Evolutionary conservation across 148 eudicot species (phyloP).

Genomic region (Cornus controversa): DNA sequence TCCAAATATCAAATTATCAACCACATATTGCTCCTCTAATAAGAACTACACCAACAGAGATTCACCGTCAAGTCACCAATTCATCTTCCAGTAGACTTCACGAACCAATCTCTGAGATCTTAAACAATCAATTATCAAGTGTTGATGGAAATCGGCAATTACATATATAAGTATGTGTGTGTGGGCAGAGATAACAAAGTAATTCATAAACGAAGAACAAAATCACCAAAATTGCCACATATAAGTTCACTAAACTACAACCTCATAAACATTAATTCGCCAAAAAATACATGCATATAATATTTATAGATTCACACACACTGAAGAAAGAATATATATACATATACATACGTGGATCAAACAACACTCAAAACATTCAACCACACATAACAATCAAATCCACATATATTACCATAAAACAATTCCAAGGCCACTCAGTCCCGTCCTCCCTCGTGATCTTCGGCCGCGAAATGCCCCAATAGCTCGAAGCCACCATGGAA

Average conservation of each 20-base stretch:
- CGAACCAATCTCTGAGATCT: neutral
- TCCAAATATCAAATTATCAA: neutral
- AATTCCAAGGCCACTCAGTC: constrained; percentile 81
- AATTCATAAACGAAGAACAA: too few species aligned
- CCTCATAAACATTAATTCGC: neutral
- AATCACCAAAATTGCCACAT: neutral
- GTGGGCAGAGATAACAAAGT: neutral
- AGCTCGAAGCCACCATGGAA: constrained; percentile 45
- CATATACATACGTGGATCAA: too few species aligned
- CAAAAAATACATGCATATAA: neutral
- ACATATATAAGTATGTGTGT: neutral
- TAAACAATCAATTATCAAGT: neutral
- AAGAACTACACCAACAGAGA: neutral
- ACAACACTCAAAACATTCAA: neutral
- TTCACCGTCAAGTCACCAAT: neutral
- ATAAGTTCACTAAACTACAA: neutral
- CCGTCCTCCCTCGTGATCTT: constrained; percentile 64
- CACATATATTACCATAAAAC: constrained; percentile 56
- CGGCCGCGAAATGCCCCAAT: constrained; percentile 65
- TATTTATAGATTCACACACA: neutral
- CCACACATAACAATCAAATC: neutral
- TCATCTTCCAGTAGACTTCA: neutral
- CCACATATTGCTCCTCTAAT: neutral
- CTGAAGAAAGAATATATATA: neutral
- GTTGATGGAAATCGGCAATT: neutral